Evolutionary conservation across 2,329 filamentous ascomycete genomes (phyloP), one percentile per base, ranked within the genome.

Genomic region (Curvularia sp.): DNA sequence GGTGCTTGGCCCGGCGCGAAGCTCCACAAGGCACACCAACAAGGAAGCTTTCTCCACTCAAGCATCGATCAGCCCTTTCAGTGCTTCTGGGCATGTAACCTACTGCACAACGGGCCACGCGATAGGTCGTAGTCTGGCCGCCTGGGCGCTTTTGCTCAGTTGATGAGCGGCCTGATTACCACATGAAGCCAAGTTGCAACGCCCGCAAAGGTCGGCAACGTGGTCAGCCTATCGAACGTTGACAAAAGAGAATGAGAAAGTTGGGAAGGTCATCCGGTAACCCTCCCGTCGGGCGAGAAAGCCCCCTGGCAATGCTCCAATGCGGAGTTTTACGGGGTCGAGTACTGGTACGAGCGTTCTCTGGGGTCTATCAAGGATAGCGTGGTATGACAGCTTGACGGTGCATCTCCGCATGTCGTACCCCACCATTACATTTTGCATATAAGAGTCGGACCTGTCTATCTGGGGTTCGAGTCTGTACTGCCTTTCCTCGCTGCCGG

Each of bases 41-140:
- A 63, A 60, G 60, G 60, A 66, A 61, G 62, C 62, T 66, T 64
- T 65, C 58, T 53, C 59, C 60, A 57, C 57, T 52, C 48, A 66
- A 66, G 62, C 60, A 46, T 55, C 10, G 13, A 52, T 52, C 42
- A 63, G 58, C 58, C 22, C 58, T 52, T 49, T 44, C 13, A 51
- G 47, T 52, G 49, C 39, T 47, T 24, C 60, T 66, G 53, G 60
- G 64, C 58, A 61, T 63, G 64, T 53, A 63, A 65, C 64, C 49
- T 58, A 47, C 39, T 18, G 44, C 51, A 46, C 28, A 13, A 31
- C 18, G 12, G 26, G 33, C 24, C 31, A 41, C 30, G 41, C 24
- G 35, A 30, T 39, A 41, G 15, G n/a, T 22, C 15, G 46, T 28
- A 20, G 51, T 1, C 30, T 56, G 28, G 9, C 10, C 13, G 35